phyloP scores from a whole-genome alignment of 495 filamentous ascomycete species.

The Chaetomium cochliodes region DNA sequence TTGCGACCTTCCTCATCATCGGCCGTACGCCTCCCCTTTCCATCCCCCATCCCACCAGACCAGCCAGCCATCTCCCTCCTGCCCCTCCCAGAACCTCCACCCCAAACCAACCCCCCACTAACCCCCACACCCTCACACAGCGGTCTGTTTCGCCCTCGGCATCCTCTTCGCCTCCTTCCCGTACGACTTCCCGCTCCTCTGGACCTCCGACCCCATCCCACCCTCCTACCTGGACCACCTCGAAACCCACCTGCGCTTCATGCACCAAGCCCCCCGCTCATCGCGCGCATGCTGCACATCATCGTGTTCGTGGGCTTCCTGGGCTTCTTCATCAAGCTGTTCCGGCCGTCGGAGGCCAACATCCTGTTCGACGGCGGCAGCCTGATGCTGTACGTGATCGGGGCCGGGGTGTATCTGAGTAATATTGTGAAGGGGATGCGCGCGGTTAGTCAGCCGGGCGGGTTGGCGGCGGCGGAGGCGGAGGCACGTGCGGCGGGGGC shows the following conservation, averaged over 20 bases:
- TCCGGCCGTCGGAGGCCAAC: slow-evolving; percentile 86
- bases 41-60: background rate
- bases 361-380: slow-evolving; percentile 93
- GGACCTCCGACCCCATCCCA: slow-evolving; percentile 66
- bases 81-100: background rate
- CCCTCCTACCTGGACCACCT: slow-evolving; percentile 70
- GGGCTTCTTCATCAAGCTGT: slow-evolving; percentile 91
- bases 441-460: slow-evolving; percentile 54
- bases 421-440: slow-evolving; percentile 94
- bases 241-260: slow-evolving; percentile 80
- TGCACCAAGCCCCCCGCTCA: slow-evolving; percentile 83
- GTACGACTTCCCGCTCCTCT: slow-evolving; percentile 97
- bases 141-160: slow-evolving; percentile 93
- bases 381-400: slow-evolving; percentile 87
- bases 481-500: slow-evolving; percentile 25
- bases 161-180: slow-evolving; percentile 97
- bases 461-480: background rate
- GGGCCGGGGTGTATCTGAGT: slow-evolving; percentile 83
- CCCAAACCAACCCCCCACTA: slow-evolving; percentile 12
- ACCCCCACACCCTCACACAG: slow-evolving; percentile 45
- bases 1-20: slow-evolving; percentile 94
- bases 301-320: slow-evolving; percentile 82
- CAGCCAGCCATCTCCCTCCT: slow-evolving; percentile 3
- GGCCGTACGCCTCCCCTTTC: slow-evolving; percentile 63
- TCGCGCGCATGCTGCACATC: slow-evolving; percentile 90